Evolutionary conservation across 176 grass and related monocot species (phyloP).

Genomic region (Poa annua): DNA sequence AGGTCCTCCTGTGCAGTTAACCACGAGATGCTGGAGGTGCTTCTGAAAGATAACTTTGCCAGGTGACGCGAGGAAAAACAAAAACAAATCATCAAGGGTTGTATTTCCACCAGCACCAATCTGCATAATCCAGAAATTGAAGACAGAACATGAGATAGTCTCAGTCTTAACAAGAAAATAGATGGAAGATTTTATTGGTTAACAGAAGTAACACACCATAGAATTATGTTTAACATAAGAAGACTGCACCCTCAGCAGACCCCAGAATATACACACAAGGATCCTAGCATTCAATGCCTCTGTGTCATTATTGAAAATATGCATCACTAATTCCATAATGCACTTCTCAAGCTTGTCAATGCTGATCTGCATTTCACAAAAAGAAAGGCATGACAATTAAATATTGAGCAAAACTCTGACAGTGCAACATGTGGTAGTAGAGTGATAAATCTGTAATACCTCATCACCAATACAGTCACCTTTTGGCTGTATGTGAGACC

Average conservation of each 20-base stretch:
- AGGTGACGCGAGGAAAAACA: conserved; percentile 70
- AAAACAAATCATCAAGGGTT: conserved; percentile 67
- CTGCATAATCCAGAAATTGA: conserved; percentile 52
- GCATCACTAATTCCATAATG: conserved; percentile 61
- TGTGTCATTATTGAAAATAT: conserved; percentile 62
- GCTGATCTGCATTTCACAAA: conserved; percentile 53
- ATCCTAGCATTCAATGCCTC: conserved; percentile 70
- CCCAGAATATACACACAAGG: conserved; percentile 86
- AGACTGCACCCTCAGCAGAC: conserved; percentile 58
- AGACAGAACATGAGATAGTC: conserved; percentile 36
- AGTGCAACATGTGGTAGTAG: conserved; percentile 35
- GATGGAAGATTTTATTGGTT: conserved; percentile 29
- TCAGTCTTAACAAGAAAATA: conserved; percentile 30
- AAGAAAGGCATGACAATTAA: background rate
- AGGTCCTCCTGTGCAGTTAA: conserved; percentile 67
- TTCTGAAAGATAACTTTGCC: conserved; percentile 64
- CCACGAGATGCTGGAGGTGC: conserved; percentile 76
- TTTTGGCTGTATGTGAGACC: conserved; percentile 52
- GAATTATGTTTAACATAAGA: conserved; percentile 50
- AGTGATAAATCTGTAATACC: conserved; percentile 52
- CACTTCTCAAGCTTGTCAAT: conserved; percentile 62
- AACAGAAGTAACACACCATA: conserved; percentile 56
- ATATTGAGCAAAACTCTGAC: background rate
- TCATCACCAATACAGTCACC: conserved; percentile 52
- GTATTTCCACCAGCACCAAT: conserved; percentile 38